Evolutionary conservation across 2,329 filamentous ascomycete species (phyloP), one percentile per base, ranked within the genome.

Genomic region (Talaromyces sp.): DNA sequence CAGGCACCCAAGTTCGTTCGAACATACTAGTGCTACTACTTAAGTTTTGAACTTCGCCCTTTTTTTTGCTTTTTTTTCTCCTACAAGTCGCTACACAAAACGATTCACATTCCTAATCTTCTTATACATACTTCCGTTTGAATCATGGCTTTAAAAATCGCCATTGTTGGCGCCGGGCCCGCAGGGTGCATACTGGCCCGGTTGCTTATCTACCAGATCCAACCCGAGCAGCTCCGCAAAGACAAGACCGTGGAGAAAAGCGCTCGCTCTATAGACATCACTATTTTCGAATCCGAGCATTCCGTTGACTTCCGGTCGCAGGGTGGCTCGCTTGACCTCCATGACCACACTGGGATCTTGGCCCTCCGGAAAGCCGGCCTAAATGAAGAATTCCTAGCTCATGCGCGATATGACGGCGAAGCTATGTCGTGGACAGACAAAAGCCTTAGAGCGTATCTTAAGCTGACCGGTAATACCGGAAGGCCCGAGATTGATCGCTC

Each of bases 261-360:
- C 9, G 59, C 67, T 44, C 58, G 64, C 1, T 40, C 64, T 1
- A 34, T 66, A 31, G 50, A 64, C 1, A 28, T 65, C 4, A 60
- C 59, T 18, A 33, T 73, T 23, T 72, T 68, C 55, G 76, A 78
- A 68, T 59, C 68, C 61, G 59, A 75, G 67, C 66, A 68, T 28
- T 70, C 66, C 4, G 47, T 62, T 8, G 47, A 66, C 42, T 58
- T 59, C 28, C 67, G 69, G 28, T 40, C 36, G 8, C 69, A 71
- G 54, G 70, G 69, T 16, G 70, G 71, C 10, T 65, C 63, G 18
- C 66, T 73, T 6, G 71, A 73, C 60, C 62, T 73, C 27, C 70
- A 72, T 44, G 62, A 66, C 6, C 58, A 64, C 16, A 69, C 66
- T 4, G 70, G 70, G 6, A 63, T 68, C 16, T 57, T 60, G 18